These are phyloP conservation scores for Hanseniaspora sp. DNA, from an alignment of 1,139 yeast genomes.

Conservation along the genomic window DNA sequence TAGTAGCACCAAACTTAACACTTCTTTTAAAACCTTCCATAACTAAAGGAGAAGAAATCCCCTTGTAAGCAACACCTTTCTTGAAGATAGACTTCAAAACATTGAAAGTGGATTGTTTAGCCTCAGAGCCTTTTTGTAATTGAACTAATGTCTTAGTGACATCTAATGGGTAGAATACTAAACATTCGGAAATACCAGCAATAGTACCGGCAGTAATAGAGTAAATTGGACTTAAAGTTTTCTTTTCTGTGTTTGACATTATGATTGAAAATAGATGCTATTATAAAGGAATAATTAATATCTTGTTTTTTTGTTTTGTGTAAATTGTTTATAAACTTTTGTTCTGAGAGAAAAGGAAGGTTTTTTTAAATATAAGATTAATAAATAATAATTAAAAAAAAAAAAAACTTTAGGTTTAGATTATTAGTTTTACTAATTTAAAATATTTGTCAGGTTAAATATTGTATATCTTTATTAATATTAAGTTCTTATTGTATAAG, in stretches of 20 bases:
- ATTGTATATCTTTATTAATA: no score
- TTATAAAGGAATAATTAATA: no score
- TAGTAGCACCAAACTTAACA: slow-evolving; percentile 95
- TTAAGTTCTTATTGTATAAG: no score
- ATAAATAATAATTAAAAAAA: no score
- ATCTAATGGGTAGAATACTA: slow-evolving; percentile 95
- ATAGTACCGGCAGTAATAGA: slow-evolving; percentile 92
- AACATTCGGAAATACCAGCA: slow-evolving; percentile 95
- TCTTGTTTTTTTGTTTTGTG: no score
- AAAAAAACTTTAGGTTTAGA: no score
- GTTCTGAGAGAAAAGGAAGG: no score
- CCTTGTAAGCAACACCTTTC: slow-evolving; percentile 86
- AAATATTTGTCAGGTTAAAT: no score
- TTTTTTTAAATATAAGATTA: no score
- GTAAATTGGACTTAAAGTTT: slow-evolving; percentile 70
- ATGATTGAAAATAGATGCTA: not conserved
- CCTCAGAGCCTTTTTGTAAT: slow-evolving; percentile 50
- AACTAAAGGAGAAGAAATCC: slow-evolving; percentile 87
- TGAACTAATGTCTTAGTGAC: slow-evolving; percentile 97
- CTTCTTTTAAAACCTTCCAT: slow-evolving; percentile 99
- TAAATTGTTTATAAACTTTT: no score
- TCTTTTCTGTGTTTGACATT: slow-evolving; percentile 20
- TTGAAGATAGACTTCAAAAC: slow-evolving; percentile 71
- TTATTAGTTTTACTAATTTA: no score
- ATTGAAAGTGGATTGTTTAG: slow-evolving; percentile 70